phyloP scores from a whole-genome alignment of 2,329 filamentous ascomycete species.

The Parasarocladium wereldwijsianum region DNA sequence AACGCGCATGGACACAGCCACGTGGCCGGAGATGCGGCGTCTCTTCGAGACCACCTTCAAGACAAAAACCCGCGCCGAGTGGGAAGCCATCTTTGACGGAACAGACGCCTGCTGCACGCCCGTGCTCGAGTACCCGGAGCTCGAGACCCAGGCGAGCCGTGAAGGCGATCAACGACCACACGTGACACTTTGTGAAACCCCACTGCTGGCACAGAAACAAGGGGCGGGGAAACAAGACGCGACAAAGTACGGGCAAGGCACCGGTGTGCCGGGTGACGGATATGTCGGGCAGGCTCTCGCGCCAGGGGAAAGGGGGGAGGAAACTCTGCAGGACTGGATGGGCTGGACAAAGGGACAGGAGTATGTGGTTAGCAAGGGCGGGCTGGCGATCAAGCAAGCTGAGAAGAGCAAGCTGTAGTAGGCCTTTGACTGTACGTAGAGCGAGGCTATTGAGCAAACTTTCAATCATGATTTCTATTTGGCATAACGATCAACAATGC shows the following conservation, averaged over 20 bases:
- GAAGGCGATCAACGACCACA: conserved; percentile 58
- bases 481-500: no score
- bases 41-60: conserved; percentile 52
- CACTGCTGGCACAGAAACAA: conserved; percentile 46
- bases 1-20: conserved; percentile 40
- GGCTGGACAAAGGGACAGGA: conserved; percentile 62
- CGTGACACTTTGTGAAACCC: conserved; percentile 55
- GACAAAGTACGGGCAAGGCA: conserved; percentile 43
- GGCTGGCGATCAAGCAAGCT: conserved; percentile 31
- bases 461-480: no score
- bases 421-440: background rate
- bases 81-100: conserved; percentile 77
- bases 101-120: conserved; percentile 91
- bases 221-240: conserved; percentile 17
- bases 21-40: conserved; percentile 53
- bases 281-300: conserved; percentile 46
- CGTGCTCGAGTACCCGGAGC: conserved; percentile 60
- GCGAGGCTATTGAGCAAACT: no score
- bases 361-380: conserved; percentile 51
- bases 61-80: conserved; percentile 56
- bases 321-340: conserved; percentile 54
- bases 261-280: conserved; percentile 49
- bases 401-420: conserved; percentile 17
- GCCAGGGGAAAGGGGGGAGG: conserved; percentile 60
- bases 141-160: conserved; percentile 35